These are phyloP conservation scores for Rhodosporidiobolus sp. DNA, from an alignment of 768 basidiomycete genomes.

Conservation along the genomic window DNA sequence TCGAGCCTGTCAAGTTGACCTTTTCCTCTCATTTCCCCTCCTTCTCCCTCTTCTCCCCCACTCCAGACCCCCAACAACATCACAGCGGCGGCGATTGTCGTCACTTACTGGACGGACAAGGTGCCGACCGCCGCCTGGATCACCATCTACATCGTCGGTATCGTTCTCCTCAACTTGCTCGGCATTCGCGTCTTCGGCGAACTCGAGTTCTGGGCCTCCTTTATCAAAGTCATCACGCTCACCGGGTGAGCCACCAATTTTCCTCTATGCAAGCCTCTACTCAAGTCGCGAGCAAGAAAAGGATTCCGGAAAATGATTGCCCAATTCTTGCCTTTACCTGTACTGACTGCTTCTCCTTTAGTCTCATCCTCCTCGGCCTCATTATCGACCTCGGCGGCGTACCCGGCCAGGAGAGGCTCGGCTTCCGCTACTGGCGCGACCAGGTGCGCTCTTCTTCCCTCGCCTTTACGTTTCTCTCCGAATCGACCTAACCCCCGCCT, in stretches of 20 bases:
- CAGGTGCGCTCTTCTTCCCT: background rate
- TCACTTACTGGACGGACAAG: slow-evolving; percentile 33
- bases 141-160: slow-evolving; percentile 27
- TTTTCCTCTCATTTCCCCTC: background rate
- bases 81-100: slow-evolving; percentile 7
- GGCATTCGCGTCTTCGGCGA: slow-evolving; percentile 38
- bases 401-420: slow-evolving; percentile 58
- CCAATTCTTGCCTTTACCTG: too few relatives aligned
- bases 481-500: too few relatives aligned
- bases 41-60: background rate
- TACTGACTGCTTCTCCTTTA: too few relatives aligned
- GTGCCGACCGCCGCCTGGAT: slow-evolving; percentile 31
- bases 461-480: too few relatives aligned
- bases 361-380: slow-evolving; percentile 55
- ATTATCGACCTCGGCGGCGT: slow-evolving; percentile 63
- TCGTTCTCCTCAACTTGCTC: slow-evolving; percentile 28
- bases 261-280: background rate
- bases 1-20: too few relatives aligned
- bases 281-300: too few relatives aligned
- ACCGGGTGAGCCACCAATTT: background rate
- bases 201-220: slow-evolving; percentile 46
- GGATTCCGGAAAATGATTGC: too few relatives aligned
- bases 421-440: slow-evolving; percentile 51
- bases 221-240: slow-evolving; percentile 48
- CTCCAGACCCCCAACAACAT: slow-evolving; percentile 6